A percentile compares a stretch with the other conserved stretches of the same genome.
These are phyloP conservation scores for Aechmea fasciata DNA, from an alignment of 176 grass and related monocot species.

Conservation along the genomic window DNA sequence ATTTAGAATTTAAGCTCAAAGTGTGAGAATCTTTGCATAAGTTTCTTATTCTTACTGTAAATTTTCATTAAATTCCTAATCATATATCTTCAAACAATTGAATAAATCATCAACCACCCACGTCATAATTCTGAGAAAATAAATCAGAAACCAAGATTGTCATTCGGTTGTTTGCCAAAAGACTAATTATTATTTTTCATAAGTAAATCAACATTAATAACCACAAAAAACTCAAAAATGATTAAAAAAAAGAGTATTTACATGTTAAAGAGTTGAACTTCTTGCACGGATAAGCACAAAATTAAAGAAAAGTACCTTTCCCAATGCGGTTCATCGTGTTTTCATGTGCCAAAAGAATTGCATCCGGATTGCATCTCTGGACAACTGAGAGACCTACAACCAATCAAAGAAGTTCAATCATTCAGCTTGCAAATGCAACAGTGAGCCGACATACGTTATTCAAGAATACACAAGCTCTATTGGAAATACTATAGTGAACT, in stretches of 20 bases:
- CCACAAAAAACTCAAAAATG: neutral
- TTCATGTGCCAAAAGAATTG: constrained; percentile 70
- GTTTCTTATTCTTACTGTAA: too few species aligned
- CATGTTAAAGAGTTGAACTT: neutral
- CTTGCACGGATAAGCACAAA: neutral
- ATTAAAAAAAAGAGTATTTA: neutral
- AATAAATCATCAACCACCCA: too few species aligned
- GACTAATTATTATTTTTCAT: too few species aligned
- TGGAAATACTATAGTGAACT: neutral
- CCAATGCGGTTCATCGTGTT: constrained; percentile 64
- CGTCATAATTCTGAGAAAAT: too few species aligned
- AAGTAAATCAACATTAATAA: too few species aligned
- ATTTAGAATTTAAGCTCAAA: too few species aligned
- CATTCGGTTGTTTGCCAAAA: too few species aligned
- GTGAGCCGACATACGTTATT: neutral
- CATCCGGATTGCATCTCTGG: constrained; percentile 67
- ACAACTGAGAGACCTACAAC: constrained; percentile 68
- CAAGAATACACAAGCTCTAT: neutral
- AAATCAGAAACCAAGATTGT: too few species aligned
- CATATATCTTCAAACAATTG: too few species aligned
- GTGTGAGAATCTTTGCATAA: too few species aligned
- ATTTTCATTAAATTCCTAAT: too few species aligned
- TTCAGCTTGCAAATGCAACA: neutral
- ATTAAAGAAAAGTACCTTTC: constrained; percentile 34
- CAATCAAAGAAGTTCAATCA: constrained; percentile 11